These are phyloP conservation scores for Pyrus betulifolia DNA, from an alignment of 306 rosid species.

Conservation along the genomic window DNA sequence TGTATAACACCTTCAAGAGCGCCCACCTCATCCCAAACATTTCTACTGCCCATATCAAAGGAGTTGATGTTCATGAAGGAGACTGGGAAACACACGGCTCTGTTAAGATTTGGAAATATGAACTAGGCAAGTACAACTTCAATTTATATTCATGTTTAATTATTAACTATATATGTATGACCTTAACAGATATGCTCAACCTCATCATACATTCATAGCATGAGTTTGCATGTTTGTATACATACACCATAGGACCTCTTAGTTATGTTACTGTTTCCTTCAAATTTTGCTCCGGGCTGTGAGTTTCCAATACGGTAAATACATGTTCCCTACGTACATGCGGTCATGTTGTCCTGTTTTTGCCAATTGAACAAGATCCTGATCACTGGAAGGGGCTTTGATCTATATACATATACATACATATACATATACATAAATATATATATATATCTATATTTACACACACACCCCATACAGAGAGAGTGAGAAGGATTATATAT, in stretches of 20 bases:
- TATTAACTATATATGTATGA: not conserved
- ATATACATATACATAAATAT: too few species aligned
- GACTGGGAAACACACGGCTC: conserved; percentile 35
- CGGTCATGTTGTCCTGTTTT: not conserved
- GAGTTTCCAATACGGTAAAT: not conserved
- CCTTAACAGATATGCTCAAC: not conserved
- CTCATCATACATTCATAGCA: not conserved
- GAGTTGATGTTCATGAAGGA: conserved; percentile 29
- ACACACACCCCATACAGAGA: too few species aligned
- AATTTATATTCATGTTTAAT: not conserved
- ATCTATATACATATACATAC: too few species aligned
- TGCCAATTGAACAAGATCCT: not conserved
- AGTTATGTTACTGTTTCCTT: too few species aligned
- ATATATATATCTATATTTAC: too few species aligned
- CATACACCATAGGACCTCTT: too few species aligned
- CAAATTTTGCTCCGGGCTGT: not conserved
- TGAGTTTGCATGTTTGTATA: too few species aligned
- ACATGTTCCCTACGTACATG: not conserved
- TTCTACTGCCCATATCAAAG: conserved; percentile 5
- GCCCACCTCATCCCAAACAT: conserved; percentile 17
- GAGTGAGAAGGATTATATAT: not conserved
- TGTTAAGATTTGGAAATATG: conserved; percentile 26
- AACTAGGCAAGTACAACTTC: not conserved
- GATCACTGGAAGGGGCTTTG: not conserved
- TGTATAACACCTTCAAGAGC: conserved; percentile 16